Evolutionary conservation across 2,329 filamentous ascomycete species (phyloP).

Genomic region (Claviceps sorghi): DNA sequence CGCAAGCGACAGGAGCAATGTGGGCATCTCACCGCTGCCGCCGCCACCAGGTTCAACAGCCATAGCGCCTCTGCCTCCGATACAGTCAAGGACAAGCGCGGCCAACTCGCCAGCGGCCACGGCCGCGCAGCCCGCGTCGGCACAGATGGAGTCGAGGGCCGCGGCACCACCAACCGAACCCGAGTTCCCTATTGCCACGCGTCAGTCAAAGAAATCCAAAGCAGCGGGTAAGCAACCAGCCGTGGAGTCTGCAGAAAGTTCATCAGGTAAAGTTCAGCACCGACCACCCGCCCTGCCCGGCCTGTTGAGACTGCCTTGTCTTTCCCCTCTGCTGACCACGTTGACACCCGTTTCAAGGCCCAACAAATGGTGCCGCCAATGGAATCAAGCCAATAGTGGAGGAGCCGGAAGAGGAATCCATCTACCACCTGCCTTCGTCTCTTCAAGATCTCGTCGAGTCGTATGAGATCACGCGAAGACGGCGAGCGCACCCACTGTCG

Average conservation of each 20-base stretch:
- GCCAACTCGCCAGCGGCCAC: slow-evolving; percentile 38
- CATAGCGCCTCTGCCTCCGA: slow-evolving; percentile 34
- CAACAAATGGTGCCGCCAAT: slow-evolving; percentile 38
- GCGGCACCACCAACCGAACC: slow-evolving; percentile 9
- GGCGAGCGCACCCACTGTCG: slow-evolving; percentile 45
- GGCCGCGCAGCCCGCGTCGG: slow-evolving; percentile 32
- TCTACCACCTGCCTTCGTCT: slow-evolving; percentile 82
- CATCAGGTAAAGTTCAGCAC: slow-evolving; percentile 25
- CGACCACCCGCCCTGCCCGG: neutral
- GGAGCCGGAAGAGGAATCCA: slow-evolving; percentile 53
- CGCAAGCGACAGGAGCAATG: slow-evolving; percentile 70
- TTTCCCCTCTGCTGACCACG: neutral
- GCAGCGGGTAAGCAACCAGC: slow-evolving; percentile 29
- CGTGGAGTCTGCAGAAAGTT: slow-evolving; percentile 27
- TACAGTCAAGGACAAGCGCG: slow-evolving; percentile 39
- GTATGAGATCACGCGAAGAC: slow-evolving; percentile 69
- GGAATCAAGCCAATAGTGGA: slow-evolving; percentile 32
- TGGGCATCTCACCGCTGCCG: slow-evolving; percentile 85
- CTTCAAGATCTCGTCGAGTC: slow-evolving; percentile 83
- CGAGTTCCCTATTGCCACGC: slow-evolving; percentile 14
- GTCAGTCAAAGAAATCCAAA: slow-evolving; percentile 26
- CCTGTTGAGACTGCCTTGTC: neutral
- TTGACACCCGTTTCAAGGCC: slow-evolving; percentile 11
- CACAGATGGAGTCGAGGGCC: slow-evolving; percentile 11
- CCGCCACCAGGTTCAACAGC: slow-evolving; percentile 58